Evolutionary conservation across 78 protist genomes (phyloP), one percentile per base, ranked within the genome.

Genomic region (Isochrysis galbana): DNA sequence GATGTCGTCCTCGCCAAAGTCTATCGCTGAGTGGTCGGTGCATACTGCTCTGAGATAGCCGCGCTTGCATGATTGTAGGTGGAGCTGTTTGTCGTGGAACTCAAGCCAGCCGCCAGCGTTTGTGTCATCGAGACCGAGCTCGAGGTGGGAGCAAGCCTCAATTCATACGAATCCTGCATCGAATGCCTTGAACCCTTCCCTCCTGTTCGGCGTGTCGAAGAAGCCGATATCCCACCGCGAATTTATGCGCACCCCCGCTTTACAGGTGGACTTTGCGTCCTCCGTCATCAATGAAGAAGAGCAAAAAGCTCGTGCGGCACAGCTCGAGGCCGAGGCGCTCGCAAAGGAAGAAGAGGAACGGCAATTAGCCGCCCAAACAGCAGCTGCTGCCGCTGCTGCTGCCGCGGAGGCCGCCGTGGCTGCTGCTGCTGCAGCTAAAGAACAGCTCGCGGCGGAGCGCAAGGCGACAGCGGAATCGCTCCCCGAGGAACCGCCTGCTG

Each of bases 91-190:
- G 84, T 77, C 32, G 84, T 77, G 25, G 84, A 77, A 46, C 46
- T 77, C 19, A 41, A 2, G 84, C 84, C 84, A 7, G 84, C 84
- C 47, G 84, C 14, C 46, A 46, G 34, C 21, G 84, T 77, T n/a
- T 77, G 84, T 46, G 84, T 77, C 84, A 26, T 77, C 84, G 84
- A 77, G 36, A 77, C 84, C 4, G 84, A 77, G 84, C 84, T 77
- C 47, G 84, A 77, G 46, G 84, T n/a, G n/a, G n/a, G n/a, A n/a
- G n/a, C n/a, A n/a, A n/a, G n/a, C n/a, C n/a, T n/a, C n/a, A n/a
- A n/a, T n/a, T n/a, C n/a, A n/a, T n/a, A n/a, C n/a, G n/a, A n/a
- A n/a, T n/a, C n/a, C n/a, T n/a, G n/a, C n/a, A n/a, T n/a, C n/a
- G n/a, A n/a, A n/a, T n/a, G n/a, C n/a, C n/a, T n/a, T n/a, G n/a